A percentile compares a stretch with the other conserved stretches of the same genome.
These are phyloP conservation scores for Pseudonitzschia multistriata DNA, from an alignment of 108 stramenopile genomes.

Conservation along the genomic window DNA sequence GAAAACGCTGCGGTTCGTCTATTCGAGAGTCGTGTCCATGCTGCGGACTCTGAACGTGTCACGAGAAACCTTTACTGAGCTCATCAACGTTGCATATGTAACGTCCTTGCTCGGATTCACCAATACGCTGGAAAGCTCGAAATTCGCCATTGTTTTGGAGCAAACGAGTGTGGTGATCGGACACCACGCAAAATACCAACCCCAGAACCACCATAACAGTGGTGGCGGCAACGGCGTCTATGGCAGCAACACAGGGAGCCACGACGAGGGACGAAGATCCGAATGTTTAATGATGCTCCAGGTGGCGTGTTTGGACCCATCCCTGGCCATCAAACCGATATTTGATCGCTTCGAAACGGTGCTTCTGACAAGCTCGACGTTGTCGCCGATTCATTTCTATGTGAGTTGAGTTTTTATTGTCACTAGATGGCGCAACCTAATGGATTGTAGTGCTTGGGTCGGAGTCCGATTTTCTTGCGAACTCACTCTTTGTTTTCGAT, in stretches of 20 bases:
- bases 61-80: slow-evolving; percentile 67
- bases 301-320: slow-evolving; percentile 87
- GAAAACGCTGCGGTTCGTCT: slow-evolving; percentile 86
- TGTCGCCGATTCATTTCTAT: slow-evolving; percentile 91
- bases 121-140: slow-evolving; percentile 76
- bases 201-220: too few species aligned
- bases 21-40: slow-evolving; percentile 78
- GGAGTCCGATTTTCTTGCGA: too few species aligned
- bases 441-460: too few species aligned
- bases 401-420: neutral
- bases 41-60: slow-evolving; percentile 68
- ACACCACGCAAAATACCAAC: slow-evolving; percentile 41
- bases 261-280: neutral
- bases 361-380: slow-evolving; percentile 87
- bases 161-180: slow-evolving; percentile 19
- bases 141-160: slow-evolving; percentile 88
- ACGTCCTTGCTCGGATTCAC: slow-evolving; percentile 78
- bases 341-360: slow-evolving; percentile 89
- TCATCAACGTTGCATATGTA: slow-evolving; percentile 90
- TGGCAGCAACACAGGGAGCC: slow-evolving; percentile 18
- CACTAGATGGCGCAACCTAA: too few species aligned
- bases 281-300: slow-evolving; percentile 61
- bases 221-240: slow-evolving; percentile 53
- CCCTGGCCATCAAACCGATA: slow-evolving; percentile 89
- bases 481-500: neutral